Evolutionary conservation across 2,329 filamentous ascomycete species (phyloP).

Genomic region (Paracoccidioides brasiliensis): DNA sequence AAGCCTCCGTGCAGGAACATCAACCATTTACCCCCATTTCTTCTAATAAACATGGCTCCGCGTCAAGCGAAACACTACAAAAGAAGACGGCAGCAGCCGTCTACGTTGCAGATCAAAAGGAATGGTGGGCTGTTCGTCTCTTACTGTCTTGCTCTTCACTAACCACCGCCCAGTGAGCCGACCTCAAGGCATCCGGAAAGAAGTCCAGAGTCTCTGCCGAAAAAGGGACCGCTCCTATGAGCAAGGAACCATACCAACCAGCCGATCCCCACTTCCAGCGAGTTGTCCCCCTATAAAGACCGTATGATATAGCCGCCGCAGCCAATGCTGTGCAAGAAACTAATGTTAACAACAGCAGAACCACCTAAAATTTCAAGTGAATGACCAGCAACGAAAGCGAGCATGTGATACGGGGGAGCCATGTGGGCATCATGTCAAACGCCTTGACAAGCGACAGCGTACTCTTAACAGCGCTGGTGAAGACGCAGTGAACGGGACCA

Average conservation of each 20-base stretch:
- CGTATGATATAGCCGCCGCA: neutral
- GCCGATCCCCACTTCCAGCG: neutral
- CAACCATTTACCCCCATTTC: neutral
- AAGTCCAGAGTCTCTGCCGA: neutral
- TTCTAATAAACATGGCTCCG: neutral
- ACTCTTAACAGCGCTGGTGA: neutral
- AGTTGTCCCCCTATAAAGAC: neutral
- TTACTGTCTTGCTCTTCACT: neutral
- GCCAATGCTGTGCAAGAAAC: neutral
- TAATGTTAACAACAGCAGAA: neutral
- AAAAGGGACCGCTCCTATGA: neutral
- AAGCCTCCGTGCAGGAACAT: neutral
- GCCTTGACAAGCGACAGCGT: neutral
- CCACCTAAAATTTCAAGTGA: neutral
- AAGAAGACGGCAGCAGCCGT: neutral
- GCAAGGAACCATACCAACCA: neutral
- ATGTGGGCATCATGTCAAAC: slow-evolving; percentile 3
- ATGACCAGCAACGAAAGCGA: slow-evolving; percentile 12
- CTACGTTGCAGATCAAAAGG: neutral
- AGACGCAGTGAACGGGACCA: neutral
- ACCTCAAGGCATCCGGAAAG: neutral
- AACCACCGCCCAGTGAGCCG: no score
- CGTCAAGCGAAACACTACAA: neutral
- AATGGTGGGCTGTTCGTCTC: neutral
- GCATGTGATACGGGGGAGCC: slow-evolving; percentile 2